Evolutionary conservation across 495 filamentous ascomycete genomes (phyloP), one percentile per base, ranked within the genome.

Genomic region (Trichoderma asperelloides): DNA sequence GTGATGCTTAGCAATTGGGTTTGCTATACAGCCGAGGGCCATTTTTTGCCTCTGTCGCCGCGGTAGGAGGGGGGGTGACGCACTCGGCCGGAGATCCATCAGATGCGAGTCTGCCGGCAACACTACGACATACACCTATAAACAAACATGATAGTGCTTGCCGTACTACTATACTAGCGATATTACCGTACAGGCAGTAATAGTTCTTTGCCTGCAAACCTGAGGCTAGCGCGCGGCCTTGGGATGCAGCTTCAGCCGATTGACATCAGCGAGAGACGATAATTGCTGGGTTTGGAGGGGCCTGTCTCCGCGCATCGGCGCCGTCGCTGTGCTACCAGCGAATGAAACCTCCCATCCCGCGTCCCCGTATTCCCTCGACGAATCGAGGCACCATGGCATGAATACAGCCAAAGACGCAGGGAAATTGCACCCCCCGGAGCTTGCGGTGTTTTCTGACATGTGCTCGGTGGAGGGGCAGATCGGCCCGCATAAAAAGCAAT

Each of bases 401-500:
- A 21, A 51, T 51, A 21, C 55, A 21, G 16, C n/a, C 49, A 57
- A 51, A 21, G 40, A 43, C 23, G 55, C 16, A 30, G 16, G 55
- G 55, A 60, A 60, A 60, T 60, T 60, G 55, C 55, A 30, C 55
- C 55, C 55, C 55, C 55, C 55, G 55, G 55, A 30, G 55, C 55
- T 30, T 60, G 55, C 55, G 55, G 55, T 60, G 55, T 60, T 60
- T 60, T 60, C 55, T 60, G 55, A 60, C 55, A 60, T 60, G 55
- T 60, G 55, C 55, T 60, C 51, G 25, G 51, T 15, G 55, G 55
- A 60, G 55, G 55, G 55, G 55, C 55, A 60, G 55, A 60, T 60
- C 55, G 55, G 55, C 28, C 55, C 55, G 55, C 55, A 13, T 23
- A 11, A 51, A 51, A n/a, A 51, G 16, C 8, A 18, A 18, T 51